Percentiles rank a stretch among this genome's conserved stretches.
phyloP scores from a whole-genome alignment of 192 early-diverging fungal genomes.

The Coemansia sp. region DNA sequence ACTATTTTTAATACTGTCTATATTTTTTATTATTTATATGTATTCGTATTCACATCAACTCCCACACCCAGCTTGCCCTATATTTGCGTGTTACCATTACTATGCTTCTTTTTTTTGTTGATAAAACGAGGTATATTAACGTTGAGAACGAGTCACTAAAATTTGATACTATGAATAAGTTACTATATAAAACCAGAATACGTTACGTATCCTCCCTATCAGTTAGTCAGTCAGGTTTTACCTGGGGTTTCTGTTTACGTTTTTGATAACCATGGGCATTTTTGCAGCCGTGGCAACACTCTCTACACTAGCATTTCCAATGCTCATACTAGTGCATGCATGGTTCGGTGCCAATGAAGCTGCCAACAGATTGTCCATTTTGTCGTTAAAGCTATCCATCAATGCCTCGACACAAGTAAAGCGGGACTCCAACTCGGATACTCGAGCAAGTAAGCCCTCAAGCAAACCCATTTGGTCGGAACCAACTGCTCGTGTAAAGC shows the following conservation, averaged over 20 bases:
- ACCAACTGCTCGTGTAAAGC: constrained; percentile 4
- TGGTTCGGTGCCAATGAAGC: constrained; percentile 12
- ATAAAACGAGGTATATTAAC: too few relatives aligned
- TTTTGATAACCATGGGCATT: neutral
- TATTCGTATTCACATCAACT: neutral
- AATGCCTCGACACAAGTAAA: constrained; percentile 39
- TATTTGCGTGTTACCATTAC: too few relatives aligned
- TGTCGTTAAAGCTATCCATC: constrained; percentile 27
- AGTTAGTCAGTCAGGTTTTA: too few relatives aligned
- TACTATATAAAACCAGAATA: too few relatives aligned
- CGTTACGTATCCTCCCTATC: too few relatives aligned
- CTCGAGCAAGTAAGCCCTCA: constrained; percentile 13
- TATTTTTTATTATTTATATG: neutral
- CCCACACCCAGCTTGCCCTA: neutral
- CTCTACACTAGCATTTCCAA: neutral
- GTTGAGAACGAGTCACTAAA: too few relatives aligned
- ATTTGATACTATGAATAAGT: too few relatives aligned
- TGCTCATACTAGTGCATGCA: neutral
- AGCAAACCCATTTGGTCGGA: constrained; percentile 3
- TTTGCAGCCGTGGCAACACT: neutral
- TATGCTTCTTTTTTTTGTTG: constrained; percentile 2
- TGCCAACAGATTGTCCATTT: constrained; percentile 8
- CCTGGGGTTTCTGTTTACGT: too few relatives aligned
- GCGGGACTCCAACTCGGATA: constrained; percentile 33
- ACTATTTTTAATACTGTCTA: neutral